phyloP scores from a whole-genome alignment of 345 rosid species.

The Eucalyptus pauciflora region DNA sequence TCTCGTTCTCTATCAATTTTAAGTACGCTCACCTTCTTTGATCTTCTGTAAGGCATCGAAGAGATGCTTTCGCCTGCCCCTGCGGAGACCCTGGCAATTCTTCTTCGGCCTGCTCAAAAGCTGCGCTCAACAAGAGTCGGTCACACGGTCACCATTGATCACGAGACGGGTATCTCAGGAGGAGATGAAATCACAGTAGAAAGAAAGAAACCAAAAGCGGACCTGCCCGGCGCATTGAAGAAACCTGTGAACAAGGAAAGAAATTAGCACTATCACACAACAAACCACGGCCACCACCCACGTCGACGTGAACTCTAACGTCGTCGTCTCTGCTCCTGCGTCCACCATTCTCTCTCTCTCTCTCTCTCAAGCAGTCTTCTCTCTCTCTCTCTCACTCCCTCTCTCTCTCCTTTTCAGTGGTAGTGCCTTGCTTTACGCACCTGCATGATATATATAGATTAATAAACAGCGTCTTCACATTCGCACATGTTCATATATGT shows the following conservation, averaged over 20 bases:
- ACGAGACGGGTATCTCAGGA: not conserved
- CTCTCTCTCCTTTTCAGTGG: not conserved
- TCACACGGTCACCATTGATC: not conserved
- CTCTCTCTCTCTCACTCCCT: not conserved
- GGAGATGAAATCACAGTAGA: not conserved
- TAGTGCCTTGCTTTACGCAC: not conserved
- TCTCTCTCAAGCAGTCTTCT: not conserved
- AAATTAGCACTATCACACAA: slow-evolving; percentile 53
- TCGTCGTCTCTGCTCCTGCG: not conserved
- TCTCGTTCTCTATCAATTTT: not conserved
- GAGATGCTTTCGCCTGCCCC: slow-evolving; percentile 48
- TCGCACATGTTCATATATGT: too few relatives aligned
- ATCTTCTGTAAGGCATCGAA: slow-evolving; percentile 68
- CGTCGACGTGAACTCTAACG: slow-evolving; percentile 47
- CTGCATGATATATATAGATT: not conserved
- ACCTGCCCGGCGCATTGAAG: slow-evolving; percentile 75
- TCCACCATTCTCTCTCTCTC: not conserved
- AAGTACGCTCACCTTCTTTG: slow-evolving; percentile 55
- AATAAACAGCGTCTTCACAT: not conserved
- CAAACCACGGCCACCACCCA: slow-evolving; percentile 85
- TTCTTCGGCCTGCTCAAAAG: not conserved
- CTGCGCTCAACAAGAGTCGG: slow-evolving; percentile 8
- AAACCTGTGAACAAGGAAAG: slow-evolving; percentile 49
- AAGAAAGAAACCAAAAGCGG: not conserved
- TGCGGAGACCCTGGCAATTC: not conserved